Base-by-base conservation (phyloP, 2,329 filamentous ascomycete species). In the Diaporthe vexans region DNA sequence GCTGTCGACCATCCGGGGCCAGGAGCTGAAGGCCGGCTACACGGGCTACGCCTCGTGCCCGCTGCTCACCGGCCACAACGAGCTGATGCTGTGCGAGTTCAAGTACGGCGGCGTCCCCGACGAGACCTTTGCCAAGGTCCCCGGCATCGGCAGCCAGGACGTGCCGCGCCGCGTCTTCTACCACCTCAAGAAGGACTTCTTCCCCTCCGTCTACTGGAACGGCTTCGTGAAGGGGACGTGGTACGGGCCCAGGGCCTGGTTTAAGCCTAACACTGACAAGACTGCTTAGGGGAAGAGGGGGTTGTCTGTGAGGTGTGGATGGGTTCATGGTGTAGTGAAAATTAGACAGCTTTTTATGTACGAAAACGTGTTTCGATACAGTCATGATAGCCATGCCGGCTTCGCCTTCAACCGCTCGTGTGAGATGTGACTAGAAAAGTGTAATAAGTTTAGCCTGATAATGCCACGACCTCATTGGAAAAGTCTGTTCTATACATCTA, bases 11-110 rank as follows among this genome's bases (percentile, higher is more conserved):
- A 79, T 86, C 74, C 78, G 81, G 7, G 84, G 84, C 61, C 79
- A 81, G 74, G 77, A 81, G 72, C 77, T 74, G 0, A 77, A 78
- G 63, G 80, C 81, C 7, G 77, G 74, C 8, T 87, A 87, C 75
- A 84, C 85, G 68, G 85, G 85, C 57, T 87, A 87, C 76, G 84
- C 85, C 1, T 85, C 83, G 15, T 87, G 85, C 78, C 85, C 85
- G n/a, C 81, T 87, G 52, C 77, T 86, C 40, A 87, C 85, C 0
- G 83, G 83, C 71, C 83, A 86, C 76, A 81, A 81, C 61, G 84
- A 86, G 80, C 82, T 87, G 51, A 83, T 87, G 82, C 83, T 87
- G 69, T 84, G 83, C 76, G 85, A 87, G 81, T 87, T 87, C 81
- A 86, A 85, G 80, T 87, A 87, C 72, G 85, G 83, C 43, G 85